Percentiles rank a stretch among this genome's conserved stretches.
phyloP scores from a whole-genome alignment of 306 rosid species.

The Gillenia trifoliata region DNA sequence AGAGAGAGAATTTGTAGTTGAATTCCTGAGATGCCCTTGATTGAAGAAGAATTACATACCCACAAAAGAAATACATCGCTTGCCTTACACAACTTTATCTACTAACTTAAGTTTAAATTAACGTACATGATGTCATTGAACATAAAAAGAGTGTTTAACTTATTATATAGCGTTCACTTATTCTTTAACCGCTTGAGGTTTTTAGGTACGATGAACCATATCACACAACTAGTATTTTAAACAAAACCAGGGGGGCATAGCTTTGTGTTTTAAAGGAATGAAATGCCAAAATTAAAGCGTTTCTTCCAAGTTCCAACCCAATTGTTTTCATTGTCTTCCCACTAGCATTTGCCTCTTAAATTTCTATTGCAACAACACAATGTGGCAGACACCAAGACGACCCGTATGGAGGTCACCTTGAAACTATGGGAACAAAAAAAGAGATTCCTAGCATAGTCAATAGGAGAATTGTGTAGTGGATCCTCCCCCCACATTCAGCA shows the following conservation, averaged over 20 bases:
- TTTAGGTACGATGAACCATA: not conserved
- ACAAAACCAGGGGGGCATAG: not conserved
- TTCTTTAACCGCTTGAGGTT: not conserved
- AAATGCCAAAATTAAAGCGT: constrained; percentile 8
- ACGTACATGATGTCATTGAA: too few species aligned
- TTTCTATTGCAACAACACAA: constrained; percentile 31
- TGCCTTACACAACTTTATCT: not conserved
- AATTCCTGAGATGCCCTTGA: too few species aligned
- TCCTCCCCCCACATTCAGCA: not conserved
- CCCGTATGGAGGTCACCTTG: constrained; percentile 25
- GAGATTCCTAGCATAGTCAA: constrained; percentile 34
- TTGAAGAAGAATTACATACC: not conserved
- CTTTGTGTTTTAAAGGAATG: not conserved
- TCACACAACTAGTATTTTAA: not conserved
- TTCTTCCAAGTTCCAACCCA: not conserved
- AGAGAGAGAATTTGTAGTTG: too few species aligned
- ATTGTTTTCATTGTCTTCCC: constrained; percentile 43
- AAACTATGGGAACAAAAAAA: constrained; percentile 20
- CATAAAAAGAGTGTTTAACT: not conserved
- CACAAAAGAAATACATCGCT: not conserved
- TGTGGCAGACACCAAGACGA: constrained; percentile 53
- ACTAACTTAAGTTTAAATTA: too few species aligned
- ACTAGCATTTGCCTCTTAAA: constrained; percentile 43
- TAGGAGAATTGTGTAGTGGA: constrained; percentile 11
- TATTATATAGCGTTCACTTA: not conserved